Evolutionary conservation across 2,329 filamentous ascomycete genomes (phyloP), one percentile per base, ranked within the genome.

Genomic region (Nemania abortiva): DNA sequence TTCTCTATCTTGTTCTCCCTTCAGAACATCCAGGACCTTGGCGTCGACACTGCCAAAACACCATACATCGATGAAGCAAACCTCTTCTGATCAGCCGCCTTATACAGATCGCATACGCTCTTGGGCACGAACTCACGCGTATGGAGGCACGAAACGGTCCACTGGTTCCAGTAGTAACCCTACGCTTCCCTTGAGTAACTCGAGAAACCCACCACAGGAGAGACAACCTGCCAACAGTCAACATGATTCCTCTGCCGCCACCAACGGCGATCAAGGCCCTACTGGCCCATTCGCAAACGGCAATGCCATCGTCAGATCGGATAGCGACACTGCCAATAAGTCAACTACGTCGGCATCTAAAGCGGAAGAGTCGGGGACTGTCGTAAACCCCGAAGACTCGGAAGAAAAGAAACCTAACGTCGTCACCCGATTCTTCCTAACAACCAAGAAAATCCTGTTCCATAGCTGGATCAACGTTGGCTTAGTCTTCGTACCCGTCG

Each of bases 401-500:
- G 70, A 76, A 42, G 66, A 77, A 63, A 77, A 78, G 58, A 76
- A 77, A 66, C 74, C 74, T 34, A 79, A 78, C 65, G 57, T 80
- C 60, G 69, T 74, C 64, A 75, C 73, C 67, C 78, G 81, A 70
- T 81, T 82, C 61, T 81, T 82, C 71, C 81, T 83, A 76, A 88
- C 90, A 78, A 81, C 85, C 72, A 86, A 84, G 85, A 86, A 83
- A 78, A 89, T 89, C 76, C 75, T 95, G 70, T 86, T 90, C 52
- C 89, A 92, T 78, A 94, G 90, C 83, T 94, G 91, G 88, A 84
- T 95, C 82, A 95, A 96, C 78, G 75, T 93, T 63, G 83, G 95
- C 73, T 84, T 95, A 71, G 81, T 95, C 63, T 94, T 94, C 77
- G 92, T 95, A 34, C 93, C 92, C 7, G 85, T 92, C 62, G 93